phyloP scores from a whole-genome alignment of 192 early-diverging fungal species.

The Coemansia sp. region DNA sequence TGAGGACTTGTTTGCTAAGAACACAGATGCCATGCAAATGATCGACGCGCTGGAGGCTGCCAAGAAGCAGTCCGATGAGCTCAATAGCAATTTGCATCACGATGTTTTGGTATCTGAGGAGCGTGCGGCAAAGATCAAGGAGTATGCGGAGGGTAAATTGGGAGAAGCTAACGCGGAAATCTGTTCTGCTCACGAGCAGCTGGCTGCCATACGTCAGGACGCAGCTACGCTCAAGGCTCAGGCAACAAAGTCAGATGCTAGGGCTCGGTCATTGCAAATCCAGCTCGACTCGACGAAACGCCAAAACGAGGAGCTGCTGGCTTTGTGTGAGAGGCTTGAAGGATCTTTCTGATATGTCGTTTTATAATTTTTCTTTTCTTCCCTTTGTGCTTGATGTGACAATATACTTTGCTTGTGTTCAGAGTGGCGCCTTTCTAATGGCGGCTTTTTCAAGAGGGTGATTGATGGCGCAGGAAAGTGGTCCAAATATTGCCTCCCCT shows the following conservation, averaged over 20 bases:
- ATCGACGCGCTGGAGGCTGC: conserved; percentile 20
- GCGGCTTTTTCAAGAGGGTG: neutral
- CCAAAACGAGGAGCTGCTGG: conserved; percentile 51
- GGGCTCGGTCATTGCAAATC: conserved; percentile 34
- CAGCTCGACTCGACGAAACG: conserved; percentile 44
- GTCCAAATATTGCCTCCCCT: neutral
- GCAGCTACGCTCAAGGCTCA: conserved; percentile 16
- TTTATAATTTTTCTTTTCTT: neutral
- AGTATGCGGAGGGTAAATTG: conserved; percentile 37
- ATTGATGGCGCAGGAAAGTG: neutral
- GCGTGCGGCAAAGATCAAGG: conserved; percentile 32
- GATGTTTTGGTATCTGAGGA: conserved; percentile 44
- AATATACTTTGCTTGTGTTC: neutral
- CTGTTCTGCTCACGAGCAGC: conserved; percentile 20
- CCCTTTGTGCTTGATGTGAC: neutral
- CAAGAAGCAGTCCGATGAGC: conserved; percentile 28
- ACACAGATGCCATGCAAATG: conserved; percentile 18
- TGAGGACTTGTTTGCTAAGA: conserved; percentile 25
- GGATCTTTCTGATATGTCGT: neutral
- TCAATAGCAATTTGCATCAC: conserved; percentile 19
- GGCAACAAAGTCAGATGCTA: conserved; percentile 26
- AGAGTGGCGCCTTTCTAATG: no score
- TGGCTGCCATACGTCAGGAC: conserved; percentile 22
- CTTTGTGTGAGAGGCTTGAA: conserved; percentile 19
- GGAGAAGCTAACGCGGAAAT: conserved; percentile 35